Conservation (phyloP, 2,329 filamentous ascomycete genomes). For the Rhynchosporium graminicola region DNA sequence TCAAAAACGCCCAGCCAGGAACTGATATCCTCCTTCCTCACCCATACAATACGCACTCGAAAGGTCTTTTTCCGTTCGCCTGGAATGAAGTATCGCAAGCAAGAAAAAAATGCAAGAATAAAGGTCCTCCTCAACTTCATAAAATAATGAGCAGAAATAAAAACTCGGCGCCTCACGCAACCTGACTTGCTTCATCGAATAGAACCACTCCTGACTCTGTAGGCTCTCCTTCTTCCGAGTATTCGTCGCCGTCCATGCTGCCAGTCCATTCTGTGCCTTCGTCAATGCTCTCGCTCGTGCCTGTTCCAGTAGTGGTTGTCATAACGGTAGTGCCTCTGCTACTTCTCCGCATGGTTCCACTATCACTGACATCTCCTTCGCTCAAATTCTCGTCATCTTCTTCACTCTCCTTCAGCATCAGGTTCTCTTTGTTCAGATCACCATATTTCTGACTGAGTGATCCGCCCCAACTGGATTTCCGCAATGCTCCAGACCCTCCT, state of each 20-base stretch:
- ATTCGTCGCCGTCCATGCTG: slow-evolving; percentile 33
- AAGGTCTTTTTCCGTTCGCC: slow-evolving; percentile 2
- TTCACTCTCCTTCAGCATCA: slow-evolving; percentile 61
- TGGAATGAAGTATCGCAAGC: neutral
- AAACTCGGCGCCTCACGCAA: slow-evolving; percentile 19
- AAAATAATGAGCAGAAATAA: slow-evolving; percentile 3
- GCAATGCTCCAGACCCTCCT: slow-evolving; percentile 49
- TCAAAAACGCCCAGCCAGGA: slow-evolving; percentile 7
- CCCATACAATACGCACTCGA: slow-evolving; percentile 1
- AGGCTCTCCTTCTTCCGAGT: slow-evolving; percentile 18
- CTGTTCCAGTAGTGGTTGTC: slow-evolving; percentile 31
- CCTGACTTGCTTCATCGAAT: slow-evolving; percentile 31
- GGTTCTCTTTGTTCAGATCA: slow-evolving; percentile 63
- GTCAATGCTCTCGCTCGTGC: slow-evolving; percentile 35
- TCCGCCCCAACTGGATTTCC: slow-evolving; percentile 72
- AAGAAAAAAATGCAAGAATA: slow-evolving; percentile 12
- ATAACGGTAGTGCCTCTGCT: slow-evolving; percentile 38
- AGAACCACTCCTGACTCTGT: slow-evolving; percentile 26
- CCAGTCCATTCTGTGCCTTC: slow-evolving; percentile 38
- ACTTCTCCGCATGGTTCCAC: slow-evolving; percentile 37
- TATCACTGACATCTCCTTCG: slow-evolving; percentile 28
- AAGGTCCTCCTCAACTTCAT: neutral
- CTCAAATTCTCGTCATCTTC: slow-evolving; percentile 45
- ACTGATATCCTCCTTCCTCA: neutral
- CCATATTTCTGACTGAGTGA: slow-evolving; percentile 45